Conservation (phyloP, 2,329 filamentous ascomycete genomes). For the Malbranchea cinnamomea region DNA sequence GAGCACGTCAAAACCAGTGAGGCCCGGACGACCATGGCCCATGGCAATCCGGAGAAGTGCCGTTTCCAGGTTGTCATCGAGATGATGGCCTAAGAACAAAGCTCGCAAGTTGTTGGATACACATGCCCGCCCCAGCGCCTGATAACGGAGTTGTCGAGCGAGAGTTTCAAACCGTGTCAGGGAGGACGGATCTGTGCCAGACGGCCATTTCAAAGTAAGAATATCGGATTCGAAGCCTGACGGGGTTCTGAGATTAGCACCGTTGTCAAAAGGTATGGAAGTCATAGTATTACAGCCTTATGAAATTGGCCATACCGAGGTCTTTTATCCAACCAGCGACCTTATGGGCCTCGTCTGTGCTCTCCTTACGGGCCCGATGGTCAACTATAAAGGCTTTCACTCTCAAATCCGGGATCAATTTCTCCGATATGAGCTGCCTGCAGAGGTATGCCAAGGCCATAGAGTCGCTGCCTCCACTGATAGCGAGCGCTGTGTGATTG, state of each 20-base stretch:
- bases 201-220: slow-evolving; percentile 39
- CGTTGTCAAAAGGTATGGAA: slow-evolving; percentile 1
- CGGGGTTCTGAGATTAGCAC: slow-evolving; percentile 2
- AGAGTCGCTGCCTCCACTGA: slow-evolving; percentile 93
- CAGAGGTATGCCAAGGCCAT: slow-evolving; percentile 82
- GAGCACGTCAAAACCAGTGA: slow-evolving; percentile 52
- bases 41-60: slow-evolving; percentile 61
- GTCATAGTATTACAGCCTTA: not conserved
- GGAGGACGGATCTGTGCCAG: slow-evolving; percentile 19
- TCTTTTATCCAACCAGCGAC: slow-evolving; percentile 32
- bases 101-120: slow-evolving; percentile 35
- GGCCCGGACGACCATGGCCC: slow-evolving; percentile 53
- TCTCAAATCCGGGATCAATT: slow-evolving; percentile 12
- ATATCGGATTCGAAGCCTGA: slow-evolving; percentile 22
- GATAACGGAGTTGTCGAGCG: slow-evolving; percentile 62
- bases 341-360: slow-evolving; percentile 38
- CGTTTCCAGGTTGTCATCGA: slow-evolving; percentile 84
- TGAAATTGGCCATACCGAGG: slow-evolving; percentile 23
- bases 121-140: slow-evolving; percentile 50
- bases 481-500: slow-evolving; percentile 54
- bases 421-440: slow-evolving; percentile 28
- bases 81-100: slow-evolving; percentile 71
- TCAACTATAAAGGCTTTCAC: slow-evolving; percentile 47
- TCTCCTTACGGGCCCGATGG: slow-evolving; percentile 42
- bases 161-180: slow-evolving; percentile 58